phyloP scores from a whole-genome alignment of 805 yeast genomes.

The Torulaspora maleeae region DNA sequence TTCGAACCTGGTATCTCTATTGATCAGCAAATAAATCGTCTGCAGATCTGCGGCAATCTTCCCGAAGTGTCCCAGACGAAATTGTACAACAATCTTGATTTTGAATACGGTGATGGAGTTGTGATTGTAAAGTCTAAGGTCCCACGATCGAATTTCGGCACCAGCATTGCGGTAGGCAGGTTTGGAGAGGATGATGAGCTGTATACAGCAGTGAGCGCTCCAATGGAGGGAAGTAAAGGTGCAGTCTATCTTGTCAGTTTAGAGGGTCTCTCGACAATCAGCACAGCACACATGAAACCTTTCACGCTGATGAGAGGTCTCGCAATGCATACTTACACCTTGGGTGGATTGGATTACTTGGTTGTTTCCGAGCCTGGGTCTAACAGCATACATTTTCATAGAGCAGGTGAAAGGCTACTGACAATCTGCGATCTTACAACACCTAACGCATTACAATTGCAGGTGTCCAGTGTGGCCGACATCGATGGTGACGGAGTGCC shows the following conservation, averaged over 20 bases:
- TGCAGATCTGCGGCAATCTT: conserved; percentile 22
- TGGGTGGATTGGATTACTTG: conserved; percentile 36
- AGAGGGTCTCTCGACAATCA: conserved; percentile 22
- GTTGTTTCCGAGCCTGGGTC: conserved; percentile 51
- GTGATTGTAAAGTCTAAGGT: not conserved
- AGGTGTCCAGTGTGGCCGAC: conserved; percentile 39
- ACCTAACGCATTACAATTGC: conserved; percentile 19
- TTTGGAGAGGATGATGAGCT: conserved; percentile 36
- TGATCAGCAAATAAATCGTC: not conserved
- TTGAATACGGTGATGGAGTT: not conserved
- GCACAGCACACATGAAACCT: conserved; percentile 4
- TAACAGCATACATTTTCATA: conserved; percentile 41
- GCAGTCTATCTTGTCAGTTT: conserved; percentile 45
- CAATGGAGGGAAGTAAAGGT: conserved; percentile 42
- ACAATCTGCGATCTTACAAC: conserved; percentile 24
- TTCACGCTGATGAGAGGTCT: conserved; percentile 40
- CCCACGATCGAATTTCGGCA: conserved; percentile 43
- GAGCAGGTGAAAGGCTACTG: conserved; percentile 17
- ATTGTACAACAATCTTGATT: not conserved
- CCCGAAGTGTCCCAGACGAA: conserved; percentile 9
- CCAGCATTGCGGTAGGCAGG: conserved; percentile 41
- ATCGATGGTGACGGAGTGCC: conserved; percentile 38
- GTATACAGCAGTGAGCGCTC: conserved; percentile 50
- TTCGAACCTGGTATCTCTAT: conserved; percentile 6
- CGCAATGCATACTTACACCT: conserved; percentile 31